These are phyloP conservation scores for Parasitella parasitica DNA, from an alignment of 371 early-diverging fungal species.

Conservation along the genomic window DNA sequence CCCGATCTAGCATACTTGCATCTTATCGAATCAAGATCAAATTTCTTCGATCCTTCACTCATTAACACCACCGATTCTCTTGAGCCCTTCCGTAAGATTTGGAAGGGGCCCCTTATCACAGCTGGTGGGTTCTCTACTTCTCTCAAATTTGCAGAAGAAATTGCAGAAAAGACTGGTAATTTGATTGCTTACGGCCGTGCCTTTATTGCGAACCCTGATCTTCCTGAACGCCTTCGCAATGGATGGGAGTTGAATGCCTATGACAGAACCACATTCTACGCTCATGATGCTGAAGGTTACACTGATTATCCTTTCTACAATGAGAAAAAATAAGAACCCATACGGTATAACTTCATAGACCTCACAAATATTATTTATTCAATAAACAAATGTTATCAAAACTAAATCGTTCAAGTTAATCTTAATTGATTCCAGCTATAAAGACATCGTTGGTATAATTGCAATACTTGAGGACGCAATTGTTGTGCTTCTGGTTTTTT, in stretches of 20 bases:
- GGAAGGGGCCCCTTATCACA: constrained; percentile 31
- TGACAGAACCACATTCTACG: constrained; percentile 20
- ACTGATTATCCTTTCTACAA: constrained; percentile 19
- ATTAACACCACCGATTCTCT: constrained; percentile 3
- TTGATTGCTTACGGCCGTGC: constrained; percentile 19
- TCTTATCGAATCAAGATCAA: constrained; percentile 28
- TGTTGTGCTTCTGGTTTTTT: not conserved
- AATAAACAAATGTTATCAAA: not conserved
- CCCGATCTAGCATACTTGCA: constrained; percentile 33
- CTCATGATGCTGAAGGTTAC: constrained; percentile 13
- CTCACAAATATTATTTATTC: not conserved
- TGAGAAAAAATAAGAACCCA: not conserved
- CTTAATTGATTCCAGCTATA: not conserved
- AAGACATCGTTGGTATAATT: not conserved
- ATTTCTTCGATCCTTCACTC: not conserved
- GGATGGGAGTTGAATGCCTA: constrained; percentile 13
- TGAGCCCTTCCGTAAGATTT: constrained; percentile 30
- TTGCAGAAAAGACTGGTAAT: constrained; percentile 1
- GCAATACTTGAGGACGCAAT: not conserved
- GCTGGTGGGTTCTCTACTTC: constrained; percentile 29
- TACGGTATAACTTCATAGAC: not conserved
- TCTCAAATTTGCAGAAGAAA: constrained; percentile 5
- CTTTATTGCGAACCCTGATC: constrained; percentile 26
- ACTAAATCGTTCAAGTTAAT: no score
- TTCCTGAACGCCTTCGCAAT: constrained; percentile 9